Percentiles rank a stretch among this genome's conserved stretches.
Evolutionary conservation across 2,329 filamentous ascomycete genomes (phyloP).

Genomic region (Penicillium oxalicum): DNA sequence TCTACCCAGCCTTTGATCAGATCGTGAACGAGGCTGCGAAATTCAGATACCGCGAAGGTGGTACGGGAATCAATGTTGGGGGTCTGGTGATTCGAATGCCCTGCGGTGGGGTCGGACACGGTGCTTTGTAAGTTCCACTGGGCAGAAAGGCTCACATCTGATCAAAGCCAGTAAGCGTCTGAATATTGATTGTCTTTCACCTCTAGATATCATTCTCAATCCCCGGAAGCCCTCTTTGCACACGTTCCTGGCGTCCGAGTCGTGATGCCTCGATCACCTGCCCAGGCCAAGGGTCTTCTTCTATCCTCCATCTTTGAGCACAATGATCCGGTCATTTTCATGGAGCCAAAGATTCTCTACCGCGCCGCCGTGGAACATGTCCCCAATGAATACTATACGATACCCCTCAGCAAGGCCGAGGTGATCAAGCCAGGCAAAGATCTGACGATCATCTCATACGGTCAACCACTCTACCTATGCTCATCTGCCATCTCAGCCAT

Average conservation of each 20-base stretch:
- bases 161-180: neutral
- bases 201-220: conserved; percentile 70
- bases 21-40: conserved; percentile 91
- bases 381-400: conserved; percentile 69
- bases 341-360: conserved; percentile 93
- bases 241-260: conserved; percentile 82
- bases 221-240: conserved; percentile 79
- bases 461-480: conserved; percentile 82
- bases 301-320: conserved; percentile 66
- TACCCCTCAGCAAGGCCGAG: conserved; percentile 81
- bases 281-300: conserved; percentile 83
- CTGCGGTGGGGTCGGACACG: conserved; percentile 81
- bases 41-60: conserved; percentile 68
- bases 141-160: no score
- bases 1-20: conserved; percentile 89
- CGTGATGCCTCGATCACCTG: conserved; percentile 75
- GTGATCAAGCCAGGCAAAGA: conserved; percentile 73
- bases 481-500: conserved; percentile 68
- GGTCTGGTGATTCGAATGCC: conserved; percentile 87
- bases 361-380: conserved; percentile 89
- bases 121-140: conserved; percentile 54
- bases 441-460: conserved; percentile 80
- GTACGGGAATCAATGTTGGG: conserved; percentile 62
- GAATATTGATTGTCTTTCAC: neutral
- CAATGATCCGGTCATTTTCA: conserved; percentile 83